Evolutionary conservation across 2,329 filamentous ascomycete species (phyloP), one percentile per base, ranked within the genome.

Genomic region (Hymenoscyphus infarciens): DNA sequence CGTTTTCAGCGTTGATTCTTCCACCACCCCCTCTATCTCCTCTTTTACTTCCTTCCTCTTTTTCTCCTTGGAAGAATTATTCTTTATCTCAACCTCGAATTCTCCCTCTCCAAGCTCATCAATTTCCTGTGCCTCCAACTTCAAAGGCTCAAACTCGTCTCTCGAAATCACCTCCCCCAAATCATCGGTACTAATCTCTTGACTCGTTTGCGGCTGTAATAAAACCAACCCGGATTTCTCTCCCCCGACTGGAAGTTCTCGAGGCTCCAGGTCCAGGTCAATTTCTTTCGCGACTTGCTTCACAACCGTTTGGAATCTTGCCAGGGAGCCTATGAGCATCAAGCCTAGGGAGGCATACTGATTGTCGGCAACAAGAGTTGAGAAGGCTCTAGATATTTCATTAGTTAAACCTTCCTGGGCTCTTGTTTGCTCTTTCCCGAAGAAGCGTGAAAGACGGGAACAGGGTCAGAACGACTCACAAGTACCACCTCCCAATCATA

Each of bases 301-400:
- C 13, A 59, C 2, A n/a, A 79, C 74, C 58, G 76, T 76, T 64
- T 82, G 76, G 25, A 88, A 75, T 65, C 84, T 83, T 3, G 87
- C 87, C 63, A 93, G 76, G 1, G 84, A 76, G 22, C 83, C 86
- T 55, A 93, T 73, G 10, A 94, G 80, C 66, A 90, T 80, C 22
- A 92, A 78, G 3, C 90, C 91, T 2, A 94, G 79, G 3, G 86
- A 79, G 2, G 90, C 85, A 74, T 90, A 90, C 70, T 92, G 90
- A 38, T 82, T 84, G 74, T 93, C 89, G 19, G 87, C 87, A 3
- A 88, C 78, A 52, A 94, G 77, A 66, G 87, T 87, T 0, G 87
- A 86, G 73, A 94, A 93, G 1, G 84, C 79, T 19, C 75, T 73
- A 63, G 76, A 8, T 78, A n/a, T 33, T 31, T 27, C 5, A 5